Percentiles rank a stretch among this genome's conserved stretches.
Evolutionary conservation across 106 monocot species (phyloP).

Genomic region (Hemerocallis citrina): DNA sequence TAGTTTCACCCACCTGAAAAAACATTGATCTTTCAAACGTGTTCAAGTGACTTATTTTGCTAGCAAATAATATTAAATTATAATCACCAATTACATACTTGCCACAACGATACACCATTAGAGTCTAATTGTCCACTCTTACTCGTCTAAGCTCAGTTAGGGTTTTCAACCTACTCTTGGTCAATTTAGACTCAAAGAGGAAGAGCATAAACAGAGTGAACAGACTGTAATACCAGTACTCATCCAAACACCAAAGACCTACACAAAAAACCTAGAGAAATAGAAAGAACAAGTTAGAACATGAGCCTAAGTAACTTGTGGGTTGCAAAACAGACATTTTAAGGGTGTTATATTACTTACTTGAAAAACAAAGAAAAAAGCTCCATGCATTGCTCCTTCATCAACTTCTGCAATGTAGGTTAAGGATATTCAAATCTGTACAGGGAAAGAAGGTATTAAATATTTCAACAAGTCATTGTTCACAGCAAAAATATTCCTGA

Average conservation of each 20-base stretch:
- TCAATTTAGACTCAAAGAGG: constrained; percentile 97
- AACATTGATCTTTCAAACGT: constrained; percentile 1
- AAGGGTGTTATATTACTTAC: background rate
- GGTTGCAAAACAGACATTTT: background rate
- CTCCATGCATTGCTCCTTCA: constrained; percentile 97
- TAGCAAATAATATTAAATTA: background rate
- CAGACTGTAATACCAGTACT: constrained; percentile 98
- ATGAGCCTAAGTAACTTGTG: background rate
- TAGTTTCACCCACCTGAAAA: constrained; percentile 93
- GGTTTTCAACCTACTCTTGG: constrained; percentile 88
- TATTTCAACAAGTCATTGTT: background rate
- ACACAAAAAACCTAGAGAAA: constrained; percentile 87
- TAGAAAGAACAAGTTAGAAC: constrained; percentile 4
- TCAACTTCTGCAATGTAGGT: constrained; percentile 92
- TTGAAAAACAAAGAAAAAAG: constrained; percentile 99
- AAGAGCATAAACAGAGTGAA: constrained; percentile 98
- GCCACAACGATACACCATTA: constrained; percentile 81
- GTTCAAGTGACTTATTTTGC: constrained; percentile 1
- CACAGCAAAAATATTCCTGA: background rate
- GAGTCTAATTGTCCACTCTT: constrained; percentile 76
- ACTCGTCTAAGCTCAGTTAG: constrained; percentile 97
- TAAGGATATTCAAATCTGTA: constrained; percentile 98
- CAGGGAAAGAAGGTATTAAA: constrained; percentile 5
- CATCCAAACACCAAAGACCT: constrained; percentile 96
- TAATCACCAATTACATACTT: constrained; percentile 39